Evolutionary conservation across 441 rosid species (phyloP).

Genomic region (Pelargonium fulgidum): DNA sequence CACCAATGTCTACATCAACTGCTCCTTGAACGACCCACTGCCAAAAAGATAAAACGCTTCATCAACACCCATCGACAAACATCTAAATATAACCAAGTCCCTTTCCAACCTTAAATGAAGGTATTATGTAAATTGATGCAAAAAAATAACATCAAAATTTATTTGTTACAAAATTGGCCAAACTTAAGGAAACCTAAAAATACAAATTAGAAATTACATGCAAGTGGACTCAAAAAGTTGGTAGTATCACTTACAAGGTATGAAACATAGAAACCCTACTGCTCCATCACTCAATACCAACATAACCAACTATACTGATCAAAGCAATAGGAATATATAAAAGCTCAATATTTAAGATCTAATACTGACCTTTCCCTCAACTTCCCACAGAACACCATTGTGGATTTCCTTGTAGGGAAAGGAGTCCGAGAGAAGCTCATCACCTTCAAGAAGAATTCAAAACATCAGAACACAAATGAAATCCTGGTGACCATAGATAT

Average conservation of each 20-base stretch:
- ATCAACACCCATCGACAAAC: neutral
- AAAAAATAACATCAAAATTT: too few species aligned
- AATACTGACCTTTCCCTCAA: conserved; percentile 8
- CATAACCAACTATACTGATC: neutral
- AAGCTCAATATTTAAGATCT: neutral
- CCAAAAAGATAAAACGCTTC: neutral
- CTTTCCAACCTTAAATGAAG: neutral
- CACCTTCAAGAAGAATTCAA: neutral
- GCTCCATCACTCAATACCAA: neutral
- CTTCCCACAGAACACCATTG: conserved; percentile 9
- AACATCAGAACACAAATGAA: neutral
- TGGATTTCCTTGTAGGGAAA: conserved; percentile 4
- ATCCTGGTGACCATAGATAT: neutral
- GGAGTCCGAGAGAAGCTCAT: conserved; percentile 5
- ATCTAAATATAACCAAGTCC: neutral
- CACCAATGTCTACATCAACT: conserved; percentile 74
- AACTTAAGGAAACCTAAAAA: too few species aligned
- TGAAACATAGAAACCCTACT: too few species aligned
- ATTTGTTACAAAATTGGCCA: too few species aligned
- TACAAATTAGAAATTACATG: too few species aligned
- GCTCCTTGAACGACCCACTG: conserved; percentile 90
- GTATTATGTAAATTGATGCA: too few species aligned
- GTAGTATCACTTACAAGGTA: too few species aligned
- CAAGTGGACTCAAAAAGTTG: too few species aligned
- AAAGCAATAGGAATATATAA: neutral